phyloP scores from a whole-genome alignment of 805 yeast species.

The Peterozyma toletana region DNA sequence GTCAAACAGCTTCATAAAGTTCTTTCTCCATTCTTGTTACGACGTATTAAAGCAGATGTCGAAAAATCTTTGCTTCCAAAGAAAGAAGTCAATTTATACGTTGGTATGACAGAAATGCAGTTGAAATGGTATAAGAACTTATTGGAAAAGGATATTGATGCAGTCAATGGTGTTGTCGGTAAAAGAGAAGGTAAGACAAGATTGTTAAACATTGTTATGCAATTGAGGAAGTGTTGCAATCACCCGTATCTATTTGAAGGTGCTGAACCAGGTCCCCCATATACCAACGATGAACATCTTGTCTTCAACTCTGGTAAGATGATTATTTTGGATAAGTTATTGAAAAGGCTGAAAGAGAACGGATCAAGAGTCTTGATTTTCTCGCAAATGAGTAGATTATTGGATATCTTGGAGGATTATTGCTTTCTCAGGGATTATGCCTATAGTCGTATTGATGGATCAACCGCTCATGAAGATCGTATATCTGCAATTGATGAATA shows the following conservation, averaged over 20 bases:
- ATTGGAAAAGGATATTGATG: constrained; percentile 89
- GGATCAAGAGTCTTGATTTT: constrained; percentile 90
- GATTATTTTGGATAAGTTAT: constrained; percentile 77
- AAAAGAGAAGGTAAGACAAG: constrained; percentile 91
- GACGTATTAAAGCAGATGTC: constrained; percentile 90
- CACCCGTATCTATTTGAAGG: constrained; percentile 97
- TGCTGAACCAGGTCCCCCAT: constrained; percentile 99
- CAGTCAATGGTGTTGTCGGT: constrained; percentile 94
- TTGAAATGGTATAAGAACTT: constrained; percentile 83
- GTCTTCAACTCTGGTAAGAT: constrained; percentile 87
- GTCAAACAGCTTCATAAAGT: constrained; percentile 87
- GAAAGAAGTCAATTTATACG: constrained; percentile 81
- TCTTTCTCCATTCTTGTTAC: constrained; percentile 75
- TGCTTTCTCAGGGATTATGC: constrained; percentile 77
- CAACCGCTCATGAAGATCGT: constrained; percentile 89
- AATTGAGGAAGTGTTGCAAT: constrained; percentile 90
- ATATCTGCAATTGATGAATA: constrained; percentile 89
- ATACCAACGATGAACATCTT: constrained; percentile 90
- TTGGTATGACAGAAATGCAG: constrained; percentile 96
- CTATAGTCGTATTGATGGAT: constrained; percentile 91
- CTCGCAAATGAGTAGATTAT: constrained; percentile 86
- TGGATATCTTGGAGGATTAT: constrained; percentile 90
- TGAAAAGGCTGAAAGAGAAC: constrained; percentile 59
- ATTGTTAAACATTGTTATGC: constrained; percentile 91
- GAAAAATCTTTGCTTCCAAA: constrained; percentile 88